These are phyloP conservation scores for Mangifera indica DNA, from an alignment of 345 rosid genomes.

Conservation along the genomic window DNA sequence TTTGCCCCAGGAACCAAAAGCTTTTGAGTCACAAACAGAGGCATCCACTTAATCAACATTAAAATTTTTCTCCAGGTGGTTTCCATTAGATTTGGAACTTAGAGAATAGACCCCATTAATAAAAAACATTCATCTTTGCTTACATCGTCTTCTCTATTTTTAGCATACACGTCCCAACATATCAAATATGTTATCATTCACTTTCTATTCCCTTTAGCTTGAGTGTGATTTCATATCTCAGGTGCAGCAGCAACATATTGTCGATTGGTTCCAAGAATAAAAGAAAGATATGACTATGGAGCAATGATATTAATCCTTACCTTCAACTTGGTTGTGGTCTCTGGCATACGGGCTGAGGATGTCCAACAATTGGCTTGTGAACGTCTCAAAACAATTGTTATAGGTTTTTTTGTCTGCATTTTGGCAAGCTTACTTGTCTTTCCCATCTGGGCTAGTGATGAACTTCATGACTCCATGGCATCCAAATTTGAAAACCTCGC, in stretches of 20 bases:
- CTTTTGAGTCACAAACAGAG: background rate
- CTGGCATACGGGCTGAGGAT: slow-evolving; percentile 56
- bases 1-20: background rate
- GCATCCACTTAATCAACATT: background rate
- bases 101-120: background rate
- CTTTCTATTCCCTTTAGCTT: background rate
- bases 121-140: background rate
- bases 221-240: slow-evolving; percentile 22
- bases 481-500: slow-evolving; percentile 59
- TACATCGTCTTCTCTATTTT: background rate
- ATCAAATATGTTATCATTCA: background rate
- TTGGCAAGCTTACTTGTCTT: slow-evolving; percentile 53
- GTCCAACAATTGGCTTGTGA: slow-evolving; percentile 56
- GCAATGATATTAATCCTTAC: slow-evolving; percentile 78
- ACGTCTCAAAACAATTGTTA: slow-evolving; percentile 57
- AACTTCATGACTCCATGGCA: slow-evolving; percentile 62
- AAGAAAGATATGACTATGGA: slow-evolving; percentile 67
- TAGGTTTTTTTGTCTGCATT: slow-evolving; percentile 70
- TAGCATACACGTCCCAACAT: background rate
- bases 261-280: slow-evolving; percentile 58
- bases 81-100: background rate
- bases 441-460: slow-evolving; percentile 90
- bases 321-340: slow-evolving; percentile 67
- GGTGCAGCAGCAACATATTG: slow-evolving; percentile 69
- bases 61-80: background rate